These are phyloP conservation scores for Acanthochlamys bracteata DNA, from an alignment of 106 monocot species.

Conservation along the genomic window DNA sequence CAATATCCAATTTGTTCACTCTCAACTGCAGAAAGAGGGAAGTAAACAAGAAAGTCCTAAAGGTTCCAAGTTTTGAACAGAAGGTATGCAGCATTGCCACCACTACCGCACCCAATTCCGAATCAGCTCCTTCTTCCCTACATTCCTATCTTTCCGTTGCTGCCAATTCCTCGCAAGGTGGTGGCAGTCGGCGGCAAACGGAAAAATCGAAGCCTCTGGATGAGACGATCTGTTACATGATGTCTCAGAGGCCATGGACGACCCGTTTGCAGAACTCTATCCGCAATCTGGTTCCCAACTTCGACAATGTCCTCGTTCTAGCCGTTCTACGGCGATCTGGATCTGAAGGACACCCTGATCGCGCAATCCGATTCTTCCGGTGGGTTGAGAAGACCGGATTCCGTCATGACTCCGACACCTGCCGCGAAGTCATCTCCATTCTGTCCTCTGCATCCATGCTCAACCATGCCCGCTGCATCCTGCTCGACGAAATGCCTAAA, in stretches of 20 bases:
- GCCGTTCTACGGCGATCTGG: constrained; percentile 34
- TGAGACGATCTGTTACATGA: constrained; percentile 62
- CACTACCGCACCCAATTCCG: too few relatives aligned
- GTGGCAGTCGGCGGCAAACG: too few relatives aligned
- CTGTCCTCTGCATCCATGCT: constrained; percentile 73
- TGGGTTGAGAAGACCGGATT: constrained; percentile 87
- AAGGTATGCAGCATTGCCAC: constrained; percentile 30
- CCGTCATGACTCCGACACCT: constrained; percentile 57
- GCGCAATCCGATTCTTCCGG: constrained; percentile 83
- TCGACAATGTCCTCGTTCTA: constrained; percentile 50
- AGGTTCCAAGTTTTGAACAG: constrained; percentile 89
- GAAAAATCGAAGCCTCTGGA: constrained; percentile 12
- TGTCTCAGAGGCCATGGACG: constrained; percentile 79
- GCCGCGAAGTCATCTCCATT: constrained; percentile 35
- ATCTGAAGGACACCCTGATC: constrained; percentile 26
- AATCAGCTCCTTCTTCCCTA: too few relatives aligned
- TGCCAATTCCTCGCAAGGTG: too few relatives aligned
- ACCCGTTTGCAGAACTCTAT: constrained; percentile 97
- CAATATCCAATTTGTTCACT: too few relatives aligned
- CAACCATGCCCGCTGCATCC: constrained; percentile 93
- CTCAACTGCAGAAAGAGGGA: too few relatives aligned
- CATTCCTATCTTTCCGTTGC: constrained; percentile 53
- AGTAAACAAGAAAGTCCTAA: too few relatives aligned
- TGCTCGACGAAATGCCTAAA: constrained; percentile 90
- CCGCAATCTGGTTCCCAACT: constrained; percentile 43